A percentile compares a stretch with the other conserved stretches of the same genome.
Conservation (phyloP, 2,329 filamentous ascomycete species). For the Fulvia fulva region DNA sequence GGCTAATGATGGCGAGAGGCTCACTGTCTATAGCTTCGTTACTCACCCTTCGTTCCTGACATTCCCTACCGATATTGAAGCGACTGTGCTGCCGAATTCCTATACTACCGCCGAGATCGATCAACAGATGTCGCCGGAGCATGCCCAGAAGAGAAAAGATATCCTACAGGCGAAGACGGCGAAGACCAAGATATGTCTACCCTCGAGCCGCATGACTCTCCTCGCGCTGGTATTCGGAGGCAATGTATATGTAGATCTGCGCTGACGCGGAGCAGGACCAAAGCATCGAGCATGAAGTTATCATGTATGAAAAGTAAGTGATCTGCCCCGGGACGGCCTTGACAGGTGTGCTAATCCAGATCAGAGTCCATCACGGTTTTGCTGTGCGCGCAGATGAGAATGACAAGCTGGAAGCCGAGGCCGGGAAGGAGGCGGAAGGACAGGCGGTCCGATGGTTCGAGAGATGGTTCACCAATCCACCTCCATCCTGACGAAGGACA, state of each 20-base stretch:
- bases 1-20: constrained; percentile 27
- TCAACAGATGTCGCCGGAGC: constrained; percentile 28
- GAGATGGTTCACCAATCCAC: constrained; percentile 30
- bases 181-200: constrained; percentile 23
- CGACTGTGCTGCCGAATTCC: constrained; percentile 33
- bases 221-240: not conserved
- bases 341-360: constrained; percentile 31
- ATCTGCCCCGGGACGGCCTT: not conserved
- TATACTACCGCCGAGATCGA: constrained; percentile 32
- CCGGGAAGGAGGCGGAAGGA: constrained; percentile 36
- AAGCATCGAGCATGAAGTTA: constrained; percentile 37
- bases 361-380: not conserved
- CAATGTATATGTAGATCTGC: not conserved
- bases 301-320: constrained; percentile 35
- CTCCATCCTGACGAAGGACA: not conserved
- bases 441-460: constrained; percentile 39
- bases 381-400: constrained; percentile 31
- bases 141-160: constrained; percentile 33
- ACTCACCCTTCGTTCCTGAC: constrained; percentile 36
- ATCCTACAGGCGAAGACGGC: constrained; percentile 34
- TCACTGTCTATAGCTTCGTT: constrained; percentile 35
- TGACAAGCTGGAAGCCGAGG: constrained; percentile 31
- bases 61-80: constrained; percentile 35
- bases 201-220: not conserved
- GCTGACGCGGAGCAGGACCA: constrained; percentile 9